These are phyloP conservation scores for Magnaporthiopsis poae DNA, from an alignment of 2,329 filamentous ascomycete species.

Conservation along the genomic window DNA sequence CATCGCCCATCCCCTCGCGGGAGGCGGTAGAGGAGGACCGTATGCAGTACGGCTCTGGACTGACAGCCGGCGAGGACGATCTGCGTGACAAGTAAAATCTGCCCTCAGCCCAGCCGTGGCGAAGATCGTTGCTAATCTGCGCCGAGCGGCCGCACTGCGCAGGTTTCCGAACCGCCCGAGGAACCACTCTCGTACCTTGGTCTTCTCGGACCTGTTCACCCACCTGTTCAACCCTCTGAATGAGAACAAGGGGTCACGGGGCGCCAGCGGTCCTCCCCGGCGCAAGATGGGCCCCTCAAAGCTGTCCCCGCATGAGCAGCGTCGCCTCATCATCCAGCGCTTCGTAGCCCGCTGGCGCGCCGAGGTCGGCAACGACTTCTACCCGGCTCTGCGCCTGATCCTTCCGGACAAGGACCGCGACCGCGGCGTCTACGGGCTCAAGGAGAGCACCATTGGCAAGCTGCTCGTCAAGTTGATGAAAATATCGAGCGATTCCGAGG, in stretches of 20 bases:
- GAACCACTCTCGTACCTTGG: slow-evolving; percentile 69
- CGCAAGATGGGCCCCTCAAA: slow-evolving; percentile 50
- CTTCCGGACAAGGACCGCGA: slow-evolving; percentile 88
- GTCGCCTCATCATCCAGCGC: slow-evolving; percentile 69
- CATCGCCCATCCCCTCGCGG: slow-evolving; percentile 14
- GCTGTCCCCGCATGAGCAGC: slow-evolving; percentile 64
- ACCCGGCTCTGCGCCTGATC: slow-evolving; percentile 83
- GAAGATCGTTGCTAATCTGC: neutral
- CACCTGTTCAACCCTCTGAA: slow-evolving; percentile 71
- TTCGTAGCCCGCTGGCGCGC: slow-evolving; percentile 82
- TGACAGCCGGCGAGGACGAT: slow-evolving; percentile 33
- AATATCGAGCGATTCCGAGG: slow-evolving; percentile 81
- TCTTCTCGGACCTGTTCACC: slow-evolving; percentile 70
- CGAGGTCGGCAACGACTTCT: slow-evolving; percentile 85
- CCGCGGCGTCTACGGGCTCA: slow-evolving; percentile 83
- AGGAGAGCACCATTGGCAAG: slow-evolving; percentile 83
- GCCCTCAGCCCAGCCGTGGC: neutral
- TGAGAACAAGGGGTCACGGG: slow-evolving; percentile 67
- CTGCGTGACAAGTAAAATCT: slow-evolving; percentile 25
- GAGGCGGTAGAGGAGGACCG: slow-evolving; percentile 39
- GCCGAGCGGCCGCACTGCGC: neutral
- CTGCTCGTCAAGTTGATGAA: slow-evolving; percentile 86
- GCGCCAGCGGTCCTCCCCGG: slow-evolving; percentile 40
- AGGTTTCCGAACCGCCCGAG: slow-evolving; percentile 74
- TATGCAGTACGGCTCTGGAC: slow-evolving; percentile 36